Conservation (phyloP, 768 basidiomycete species). For the Mycena pura region DNA sequence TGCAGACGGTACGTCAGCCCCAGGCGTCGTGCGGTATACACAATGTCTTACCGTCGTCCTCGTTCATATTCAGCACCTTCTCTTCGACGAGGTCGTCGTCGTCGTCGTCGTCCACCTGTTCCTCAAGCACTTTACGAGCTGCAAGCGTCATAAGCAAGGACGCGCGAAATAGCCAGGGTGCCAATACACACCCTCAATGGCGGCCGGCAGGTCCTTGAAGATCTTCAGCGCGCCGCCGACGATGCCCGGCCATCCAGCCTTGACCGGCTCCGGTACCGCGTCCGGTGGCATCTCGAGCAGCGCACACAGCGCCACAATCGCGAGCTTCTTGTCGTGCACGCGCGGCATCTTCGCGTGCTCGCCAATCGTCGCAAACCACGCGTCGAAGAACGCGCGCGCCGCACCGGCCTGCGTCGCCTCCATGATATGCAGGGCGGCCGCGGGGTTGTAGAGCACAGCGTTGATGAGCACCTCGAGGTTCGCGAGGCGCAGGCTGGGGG, state of each 20-base stretch:
- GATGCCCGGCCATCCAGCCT: constrained; percentile 78
- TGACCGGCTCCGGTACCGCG: constrained; percentile 62
- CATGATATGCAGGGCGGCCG: constrained; percentile 77
- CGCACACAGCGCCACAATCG: constrained; percentile 76
- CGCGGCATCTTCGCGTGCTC: constrained; percentile 67
- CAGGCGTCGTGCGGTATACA: neutral
- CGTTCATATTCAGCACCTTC: constrained; percentile 64
- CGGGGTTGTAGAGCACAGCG: constrained; percentile 82
- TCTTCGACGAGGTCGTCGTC: constrained; percentile 60
- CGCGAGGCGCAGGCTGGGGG: constrained; percentile 70
- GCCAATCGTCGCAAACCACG: constrained; percentile 82
- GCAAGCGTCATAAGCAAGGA: constrained; percentile 6
- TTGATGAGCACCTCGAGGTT: constrained; percentile 88
- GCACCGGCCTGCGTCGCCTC: constrained; percentile 63
- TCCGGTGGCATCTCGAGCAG: constrained; percentile 73
- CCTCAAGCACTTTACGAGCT: constrained; percentile 70
- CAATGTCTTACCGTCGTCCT: constrained; percentile 62
- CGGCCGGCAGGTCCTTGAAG: constrained; percentile 81
- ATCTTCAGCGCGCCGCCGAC: constrained; percentile 73
- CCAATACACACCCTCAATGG: constrained; percentile 65
- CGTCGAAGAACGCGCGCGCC: constrained; percentile 80
- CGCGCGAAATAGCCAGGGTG: neutral
- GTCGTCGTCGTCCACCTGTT: constrained; percentile 46
- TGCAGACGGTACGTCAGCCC: constrained; percentile 32
- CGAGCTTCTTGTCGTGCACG: constrained; percentile 91